Percentiles rank a stretch among this genome's conserved stretches.
phyloP scores from a whole-genome alignment of 495 filamentous ascomycete species.

The Rhizodiscina lignyota region DNA sequence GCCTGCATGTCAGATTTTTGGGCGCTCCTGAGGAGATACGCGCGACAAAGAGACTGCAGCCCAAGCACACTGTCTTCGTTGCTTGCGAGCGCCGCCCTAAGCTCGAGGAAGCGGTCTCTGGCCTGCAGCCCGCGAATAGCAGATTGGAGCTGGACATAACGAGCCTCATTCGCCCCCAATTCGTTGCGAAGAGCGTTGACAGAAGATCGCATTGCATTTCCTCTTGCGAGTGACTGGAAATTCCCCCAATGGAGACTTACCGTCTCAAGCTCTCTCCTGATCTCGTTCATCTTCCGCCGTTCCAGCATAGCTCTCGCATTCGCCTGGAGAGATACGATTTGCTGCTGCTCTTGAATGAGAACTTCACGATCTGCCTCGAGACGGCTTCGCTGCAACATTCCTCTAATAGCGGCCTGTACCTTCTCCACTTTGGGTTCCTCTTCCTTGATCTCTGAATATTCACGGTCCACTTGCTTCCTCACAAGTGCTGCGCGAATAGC shows the following conservation, averaged over 20 bases:
- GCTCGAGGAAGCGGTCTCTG: constrained; percentile 1
- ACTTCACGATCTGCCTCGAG: constrained; percentile 10
- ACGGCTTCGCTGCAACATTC: constrained; percentile 15
- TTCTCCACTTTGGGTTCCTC: constrained; percentile 32
- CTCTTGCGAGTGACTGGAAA: constrained; percentile 10
- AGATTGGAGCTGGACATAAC: neutral
- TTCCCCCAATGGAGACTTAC: neutral
- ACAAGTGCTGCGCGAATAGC: constrained; percentile 44
- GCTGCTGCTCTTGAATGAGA: constrained; percentile 9
- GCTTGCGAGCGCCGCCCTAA: constrained; percentile 18
- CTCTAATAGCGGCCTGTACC: constrained; percentile 49
- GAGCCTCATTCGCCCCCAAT: neutral
- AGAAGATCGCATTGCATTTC: neutral
- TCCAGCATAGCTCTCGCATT: constrained; percentile 4
- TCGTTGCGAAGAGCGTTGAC: neutral
- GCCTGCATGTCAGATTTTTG: constrained; percentile 32
- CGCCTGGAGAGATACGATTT: constrained; percentile 30
- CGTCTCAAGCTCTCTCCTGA: neutral
- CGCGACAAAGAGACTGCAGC: constrained; percentile 17
- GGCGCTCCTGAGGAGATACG: constrained; percentile 24
- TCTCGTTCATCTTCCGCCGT: neutral
- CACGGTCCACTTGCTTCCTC: constrained; percentile 28
- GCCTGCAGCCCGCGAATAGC: neutral
- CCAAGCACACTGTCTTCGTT: constrained; percentile 20
- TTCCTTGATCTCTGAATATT: constrained; percentile 29